Evolutionary conservation across 805 yeast species (phyloP), one percentile per base, ranked within the genome.

Genomic region (Wickerhamia fluorescens): DNA sequence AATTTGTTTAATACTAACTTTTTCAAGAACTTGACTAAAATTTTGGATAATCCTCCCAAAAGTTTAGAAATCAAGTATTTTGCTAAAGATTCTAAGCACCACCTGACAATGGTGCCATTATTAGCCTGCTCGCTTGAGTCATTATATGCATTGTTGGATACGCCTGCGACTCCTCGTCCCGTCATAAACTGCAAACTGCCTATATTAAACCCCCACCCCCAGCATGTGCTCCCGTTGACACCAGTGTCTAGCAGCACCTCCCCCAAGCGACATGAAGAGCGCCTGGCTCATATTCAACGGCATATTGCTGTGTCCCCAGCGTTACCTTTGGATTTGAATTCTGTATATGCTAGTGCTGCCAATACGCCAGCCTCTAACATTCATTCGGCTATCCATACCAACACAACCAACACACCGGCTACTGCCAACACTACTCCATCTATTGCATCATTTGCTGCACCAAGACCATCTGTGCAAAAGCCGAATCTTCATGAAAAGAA

Each of bases 61-160:
- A 58, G 70, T 11, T 49, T 68, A 36, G 65, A 63, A 43, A 43
- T 56, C 29, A 69, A 66, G 46, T 70, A 66, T 45, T 64, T 62
- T 42, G 50, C 53, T 36, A 58, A 59, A 21, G 46, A 42, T 24
- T 50, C 54, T 25, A 59, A 58, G 35, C 51, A 52, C 40, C 47
- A 55, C 28, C 46, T 47, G 28, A 50, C 58, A 36, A 62, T 62
- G 69, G 52, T 47, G 33, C 38, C 49, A 18, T 40, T 62, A 38
- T 51, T 59, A 23, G 45, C 45, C 18, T 53, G 49, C 32, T 54
- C 61, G 24, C 53, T 54, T 34, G 41, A 44, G 17, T 49, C 45
- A 22, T 45, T 52, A 38, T 36, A 33, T 8, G 18, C 37, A 16
- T 31, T 38, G 30, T 38, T 38, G 41, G 40, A 43, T 30, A 28